phyloP scores from a whole-genome alignment of 148 eudicot species.

The Cornus florida region DNA sequence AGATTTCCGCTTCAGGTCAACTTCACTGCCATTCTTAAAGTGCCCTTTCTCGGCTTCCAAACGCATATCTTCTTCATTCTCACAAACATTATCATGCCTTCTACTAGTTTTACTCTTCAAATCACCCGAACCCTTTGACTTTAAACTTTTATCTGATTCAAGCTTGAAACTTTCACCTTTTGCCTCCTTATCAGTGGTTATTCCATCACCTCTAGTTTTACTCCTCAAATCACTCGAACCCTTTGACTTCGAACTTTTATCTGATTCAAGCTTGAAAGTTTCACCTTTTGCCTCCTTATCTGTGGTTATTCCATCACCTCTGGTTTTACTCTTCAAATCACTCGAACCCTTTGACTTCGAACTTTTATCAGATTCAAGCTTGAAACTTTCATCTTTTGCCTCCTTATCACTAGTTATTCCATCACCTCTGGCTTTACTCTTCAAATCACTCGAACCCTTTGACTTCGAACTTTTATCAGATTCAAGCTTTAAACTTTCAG shows the following conservation, averaged over 20 bases:
- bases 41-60: slow-evolving; percentile 42
- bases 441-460: slow-evolving; percentile 47
- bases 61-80: slow-evolving; percentile 33
- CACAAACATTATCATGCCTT: slow-evolving; percentile 38
- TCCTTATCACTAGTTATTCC: slow-evolving; percentile 16
- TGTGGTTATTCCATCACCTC: neutral
- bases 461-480: slow-evolving; percentile 18
- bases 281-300: slow-evolving; percentile 32
- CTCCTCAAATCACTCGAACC: no score
- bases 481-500: slow-evolving; percentile 27
- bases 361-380: slow-evolving; percentile 20
- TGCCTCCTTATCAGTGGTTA: slow-evolving; percentile 26
- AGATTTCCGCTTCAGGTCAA: slow-evolving; percentile 63
- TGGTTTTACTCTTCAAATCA: neutral
- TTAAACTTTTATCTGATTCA: slow-evolving; percentile 18
- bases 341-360: slow-evolving; percentile 8
- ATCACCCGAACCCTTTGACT: slow-evolving; percentile 40
- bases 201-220: slow-evolving; percentile 5
- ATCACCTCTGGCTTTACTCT: slow-evolving; percentile 48
- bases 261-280: slow-evolving; percentile 23
- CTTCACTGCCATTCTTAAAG: slow-evolving; percentile 48
- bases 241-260: slow-evolving; percentile 20
- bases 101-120: slow-evolving; percentile 63
- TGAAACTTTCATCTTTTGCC: slow-evolving; percentile 29
- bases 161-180: slow-evolving; percentile 31